These are phyloP conservation scores for Fraxinus platypoda DNA, from an alignment of 305 asterid species.

Conservation along the genomic window DNA sequence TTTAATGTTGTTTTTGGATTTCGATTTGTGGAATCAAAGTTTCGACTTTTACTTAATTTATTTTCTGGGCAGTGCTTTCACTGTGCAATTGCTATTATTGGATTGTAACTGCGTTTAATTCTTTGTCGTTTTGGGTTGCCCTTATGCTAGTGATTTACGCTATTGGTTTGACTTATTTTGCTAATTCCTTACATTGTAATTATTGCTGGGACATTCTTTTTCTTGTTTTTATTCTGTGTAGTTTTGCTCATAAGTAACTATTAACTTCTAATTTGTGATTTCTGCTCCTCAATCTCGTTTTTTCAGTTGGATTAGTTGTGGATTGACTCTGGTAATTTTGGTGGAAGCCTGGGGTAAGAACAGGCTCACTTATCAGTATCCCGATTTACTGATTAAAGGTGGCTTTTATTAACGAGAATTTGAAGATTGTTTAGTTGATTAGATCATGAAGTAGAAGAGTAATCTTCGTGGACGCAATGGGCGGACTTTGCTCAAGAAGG, in stretches of 20 bases:
- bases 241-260: constrained; percentile 24
- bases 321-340: neutral
- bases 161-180: constrained; percentile 29
- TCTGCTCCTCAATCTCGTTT: constrained; percentile 22
- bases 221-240: constrained; percentile 12
- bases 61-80: neutral
- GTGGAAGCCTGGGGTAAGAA: neutral
- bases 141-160: constrained; percentile 31
- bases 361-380: constrained; percentile 13
- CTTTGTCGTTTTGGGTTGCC: constrained; percentile 2
- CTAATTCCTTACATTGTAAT: constrained; percentile 5
- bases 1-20: constrained; percentile 18
- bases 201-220: neutral
- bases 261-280: constrained; percentile 19
- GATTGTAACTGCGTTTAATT: constrained; percentile 22
- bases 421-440: constrained; percentile 40
- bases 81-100: constrained; percentile 15
- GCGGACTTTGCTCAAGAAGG: constrained; percentile 87
- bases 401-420: constrained; percentile 14
- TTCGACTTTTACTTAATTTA: constrained; percentile 25
- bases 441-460: constrained; percentile 29
- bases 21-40: constrained; percentile 22
- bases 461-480: constrained; percentile 42
- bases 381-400: neutral
- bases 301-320: constrained; percentile 19